Conservation (phyloP, 352 stramenopile genomes). For the Thalassiosira gravida region DNA sequence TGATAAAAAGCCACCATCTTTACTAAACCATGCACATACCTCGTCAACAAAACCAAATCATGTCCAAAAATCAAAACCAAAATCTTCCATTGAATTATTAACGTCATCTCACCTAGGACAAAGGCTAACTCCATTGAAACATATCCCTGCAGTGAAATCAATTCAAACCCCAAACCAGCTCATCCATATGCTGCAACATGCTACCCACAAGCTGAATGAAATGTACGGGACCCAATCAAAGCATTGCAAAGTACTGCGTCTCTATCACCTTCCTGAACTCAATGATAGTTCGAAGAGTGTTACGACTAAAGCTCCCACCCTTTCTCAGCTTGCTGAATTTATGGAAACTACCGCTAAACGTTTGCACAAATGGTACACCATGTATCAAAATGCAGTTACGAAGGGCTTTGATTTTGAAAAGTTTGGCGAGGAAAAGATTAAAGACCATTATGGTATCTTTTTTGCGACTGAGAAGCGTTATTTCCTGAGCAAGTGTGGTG, state of each 20-base stretch:
- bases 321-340: constrained; percentile 37
- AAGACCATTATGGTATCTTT: constrained; percentile 48
- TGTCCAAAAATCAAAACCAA: constrained; percentile 16
- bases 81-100: constrained; percentile 24
- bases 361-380: constrained; percentile 45
- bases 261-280: constrained; percentile 47
- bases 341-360: constrained; percentile 32
- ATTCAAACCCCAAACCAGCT: constrained; percentile 57
- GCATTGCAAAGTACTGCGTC: constrained; percentile 37
- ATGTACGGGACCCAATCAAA: constrained; percentile 24
- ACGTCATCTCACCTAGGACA: constrained; percentile 42
- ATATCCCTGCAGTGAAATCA: constrained; percentile 14
- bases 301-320: constrained; percentile 17
- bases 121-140: constrained; percentile 32
- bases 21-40: neutral
- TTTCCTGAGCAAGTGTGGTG: constrained; percentile 24
- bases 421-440: constrained; percentile 38
- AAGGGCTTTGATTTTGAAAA: constrained; percentile 44
- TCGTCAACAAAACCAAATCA: constrained; percentile 14
- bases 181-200: constrained; percentile 42
- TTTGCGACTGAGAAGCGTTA: constrained; percentile 20
- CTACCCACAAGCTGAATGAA: constrained; percentile 52
- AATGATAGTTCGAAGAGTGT: constrained; percentile 18
- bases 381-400: constrained; percentile 38
- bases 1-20: constrained; percentile 12